Conservation (phyloP, 164 flowering plant species). For the Kalanchoe fedtschenkoi region DNA sequence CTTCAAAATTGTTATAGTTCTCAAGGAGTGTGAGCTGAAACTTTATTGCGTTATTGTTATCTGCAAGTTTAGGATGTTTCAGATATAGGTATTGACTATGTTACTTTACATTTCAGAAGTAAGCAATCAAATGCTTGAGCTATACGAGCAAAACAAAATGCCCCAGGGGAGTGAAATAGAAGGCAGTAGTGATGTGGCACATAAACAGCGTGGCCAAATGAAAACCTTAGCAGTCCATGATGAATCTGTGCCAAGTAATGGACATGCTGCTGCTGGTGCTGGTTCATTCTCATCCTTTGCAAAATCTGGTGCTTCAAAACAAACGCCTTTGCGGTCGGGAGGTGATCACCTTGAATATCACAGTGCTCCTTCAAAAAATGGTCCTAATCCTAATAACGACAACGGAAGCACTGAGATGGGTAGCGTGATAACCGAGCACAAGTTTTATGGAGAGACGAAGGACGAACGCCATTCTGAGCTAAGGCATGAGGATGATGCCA, state of each 20-base stretch:
- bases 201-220: constrained; percentile 24
- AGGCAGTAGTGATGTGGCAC: constrained; percentile 43
- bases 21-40: no score
- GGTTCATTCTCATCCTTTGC: constrained; percentile 10
- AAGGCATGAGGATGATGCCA: constrained; percentile 15
- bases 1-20: background rate
- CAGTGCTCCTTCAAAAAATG: constrained; percentile 19
- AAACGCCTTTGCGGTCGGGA: constrained; percentile 16
- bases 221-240: constrained; percentile 36
- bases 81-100: background rate
- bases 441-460: constrained; percentile 24
- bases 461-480: constrained; percentile 20
- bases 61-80: background rate
- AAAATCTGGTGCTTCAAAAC: constrained; percentile 19
- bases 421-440: constrained; percentile 28
- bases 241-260: constrained; percentile 20
- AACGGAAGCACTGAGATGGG: constrained; percentile 30
- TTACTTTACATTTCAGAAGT: constrained; percentile 54
- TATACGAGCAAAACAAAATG: constrained; percentile 86
- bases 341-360: constrained; percentile 31
- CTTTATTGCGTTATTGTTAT: no score
- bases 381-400: constrained; percentile 23
- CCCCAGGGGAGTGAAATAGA: constrained; percentile 76
- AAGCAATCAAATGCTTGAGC: constrained; percentile 95
- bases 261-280: constrained; percentile 17